Evolutionary conservation across 2,329 filamentous ascomycete species (phyloP).

Genomic region (Coniochaeta sp.): DNA sequence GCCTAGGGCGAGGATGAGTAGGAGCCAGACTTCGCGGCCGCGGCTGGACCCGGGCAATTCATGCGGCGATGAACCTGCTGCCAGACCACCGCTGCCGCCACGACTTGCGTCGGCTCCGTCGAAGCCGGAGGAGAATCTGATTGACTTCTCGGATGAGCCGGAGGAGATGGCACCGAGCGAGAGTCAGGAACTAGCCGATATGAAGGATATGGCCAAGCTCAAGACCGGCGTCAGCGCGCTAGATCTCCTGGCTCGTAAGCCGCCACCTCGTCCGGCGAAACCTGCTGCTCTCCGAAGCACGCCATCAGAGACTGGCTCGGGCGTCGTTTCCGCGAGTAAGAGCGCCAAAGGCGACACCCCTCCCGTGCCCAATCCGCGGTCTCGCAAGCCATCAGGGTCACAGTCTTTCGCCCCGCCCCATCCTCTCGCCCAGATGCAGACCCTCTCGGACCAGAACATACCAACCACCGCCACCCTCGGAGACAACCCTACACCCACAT

Average conservation of each 20-base stretch:
- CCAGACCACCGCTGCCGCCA: conserved; percentile 25
- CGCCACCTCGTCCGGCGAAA: conserved; percentile 48
- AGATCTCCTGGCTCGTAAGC: conserved; percentile 17
- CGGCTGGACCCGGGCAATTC: conserved; percentile 16
- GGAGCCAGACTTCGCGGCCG: neutral
- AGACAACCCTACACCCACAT: conserved; percentile 5
- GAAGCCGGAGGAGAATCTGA: conserved; percentile 40
- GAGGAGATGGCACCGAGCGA: conserved; percentile 26
- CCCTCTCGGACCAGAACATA: conserved; percentile 25
- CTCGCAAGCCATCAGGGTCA: conserved; percentile 22
- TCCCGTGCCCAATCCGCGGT: conserved; percentile 21
- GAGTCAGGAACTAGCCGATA: conserved; percentile 21
- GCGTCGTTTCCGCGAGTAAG: neutral
- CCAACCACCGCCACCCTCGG: conserved; percentile 7
- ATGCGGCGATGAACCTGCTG: conserved; percentile 10
- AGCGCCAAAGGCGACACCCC: neutral
- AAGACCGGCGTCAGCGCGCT: conserved; percentile 55
- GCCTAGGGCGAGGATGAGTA: neutral
- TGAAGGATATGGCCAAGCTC: conserved; percentile 53
- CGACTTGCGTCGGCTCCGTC: conserved; percentile 15
- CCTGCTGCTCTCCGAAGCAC: conserved; percentile 44
- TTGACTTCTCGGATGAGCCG: conserved; percentile 52
- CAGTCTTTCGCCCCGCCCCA: conserved; percentile 21
- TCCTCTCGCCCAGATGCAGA: conserved; percentile 32
- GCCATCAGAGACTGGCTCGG: conserved; percentile 19